Evolutionary conservation across 2,329 filamentous ascomycete genomes (phyloP), one percentile per base, ranked within the genome.

Genomic region (Kalaharituber pfeilii): DNA sequence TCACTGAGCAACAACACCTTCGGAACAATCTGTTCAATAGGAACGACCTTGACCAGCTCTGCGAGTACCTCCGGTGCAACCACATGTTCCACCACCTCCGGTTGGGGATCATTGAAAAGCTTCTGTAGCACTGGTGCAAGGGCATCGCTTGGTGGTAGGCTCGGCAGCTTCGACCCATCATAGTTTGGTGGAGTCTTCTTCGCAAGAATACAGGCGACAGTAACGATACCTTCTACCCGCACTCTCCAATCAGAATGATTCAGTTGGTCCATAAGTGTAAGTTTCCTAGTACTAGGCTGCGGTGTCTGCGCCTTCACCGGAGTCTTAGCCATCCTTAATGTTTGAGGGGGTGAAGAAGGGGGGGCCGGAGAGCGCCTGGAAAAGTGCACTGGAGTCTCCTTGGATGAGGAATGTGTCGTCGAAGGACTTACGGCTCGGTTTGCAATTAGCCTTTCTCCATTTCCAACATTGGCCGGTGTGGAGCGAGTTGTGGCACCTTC

Each of bases 51-150:
- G 13, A 59, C 53, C 15, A 64, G 53, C 50, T 62, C 60, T 13
- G 56, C 57, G 29, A 64, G 56, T 27, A 64, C 62, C 52, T 64
- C 62, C 3, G 62, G 62, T 3, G 62, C 62, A 25, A 64, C 57
- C 9, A 64, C 56, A 52, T 62, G 60, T 25, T 64, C 62, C n/a
- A 64, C 60, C 15, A 64, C 62, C 36, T 64, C 62, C 18, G 57
- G 57, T 18, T 64, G 57, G 2, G 62, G 56, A 50, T 64, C 62
- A 45, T 62, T 63, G 6, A 64, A 52, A 11, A 64, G 55, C 47
- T 63, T 64, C 44, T 61, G 61, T 15, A 64, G 56, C 42, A 61
- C 60, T 13, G 62, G 62, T 8, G 60, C 62, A 42, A 64, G 61
- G 8, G 60, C 59, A 51, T 63, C 62, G 18, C 55, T 58, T 5